Evolutionary conservation across 176 grass and related monocot genomes (phyloP).

Genomic region (Luzula sylvatica): DNA sequence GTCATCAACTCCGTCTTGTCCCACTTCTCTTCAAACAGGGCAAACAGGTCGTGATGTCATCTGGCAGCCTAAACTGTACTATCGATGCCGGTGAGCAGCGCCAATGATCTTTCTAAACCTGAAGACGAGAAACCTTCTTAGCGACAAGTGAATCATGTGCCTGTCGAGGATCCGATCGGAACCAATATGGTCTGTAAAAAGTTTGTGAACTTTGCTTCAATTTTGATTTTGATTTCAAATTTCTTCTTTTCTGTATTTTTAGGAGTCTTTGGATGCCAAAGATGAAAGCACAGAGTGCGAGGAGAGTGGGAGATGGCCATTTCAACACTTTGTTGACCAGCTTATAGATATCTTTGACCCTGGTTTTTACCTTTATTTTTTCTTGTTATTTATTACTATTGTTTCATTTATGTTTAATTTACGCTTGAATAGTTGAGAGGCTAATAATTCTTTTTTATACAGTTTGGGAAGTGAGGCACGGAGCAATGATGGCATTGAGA

Average conservation of each 20-base stretch:
- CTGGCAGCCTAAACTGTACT: conserved; percentile 70
- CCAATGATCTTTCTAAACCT: conserved; percentile 86
- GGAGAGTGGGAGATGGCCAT: conserved; percentile 90
- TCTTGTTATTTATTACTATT: not conserved
- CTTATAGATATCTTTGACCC: conserved; percentile 98
- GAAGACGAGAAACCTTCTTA: conserved; percentile 60
- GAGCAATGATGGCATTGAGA: conserved; percentile 87
- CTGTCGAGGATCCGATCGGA: conserved; percentile 26
- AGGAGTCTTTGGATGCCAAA: conserved; percentile 52
- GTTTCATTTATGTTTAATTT: conserved; percentile 5
- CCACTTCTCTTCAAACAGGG: too few species aligned
- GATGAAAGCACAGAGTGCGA: conserved; percentile 57
- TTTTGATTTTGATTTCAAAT: too few species aligned
- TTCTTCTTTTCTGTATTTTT: conserved; percentile 30
- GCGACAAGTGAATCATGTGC: conserved; percentile 16
- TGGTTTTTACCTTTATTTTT: conserved; percentile 37
- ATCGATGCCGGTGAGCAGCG: conserved; percentile 80
- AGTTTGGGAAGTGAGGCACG: conserved; percentile 99
- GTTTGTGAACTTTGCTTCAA: conserved; percentile 2
- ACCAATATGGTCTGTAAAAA: conserved; percentile 30
- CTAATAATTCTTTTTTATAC: conserved; percentile 13
- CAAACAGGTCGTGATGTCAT: conserved; percentile 98
- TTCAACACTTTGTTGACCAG: conserved; percentile 85
- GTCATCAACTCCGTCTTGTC: too few species aligned
- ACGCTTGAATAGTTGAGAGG: too few species aligned